phyloP scores from a whole-genome alignment of 768 basidiomycete species.

The Clitopilus passeckerianus region DNA sequence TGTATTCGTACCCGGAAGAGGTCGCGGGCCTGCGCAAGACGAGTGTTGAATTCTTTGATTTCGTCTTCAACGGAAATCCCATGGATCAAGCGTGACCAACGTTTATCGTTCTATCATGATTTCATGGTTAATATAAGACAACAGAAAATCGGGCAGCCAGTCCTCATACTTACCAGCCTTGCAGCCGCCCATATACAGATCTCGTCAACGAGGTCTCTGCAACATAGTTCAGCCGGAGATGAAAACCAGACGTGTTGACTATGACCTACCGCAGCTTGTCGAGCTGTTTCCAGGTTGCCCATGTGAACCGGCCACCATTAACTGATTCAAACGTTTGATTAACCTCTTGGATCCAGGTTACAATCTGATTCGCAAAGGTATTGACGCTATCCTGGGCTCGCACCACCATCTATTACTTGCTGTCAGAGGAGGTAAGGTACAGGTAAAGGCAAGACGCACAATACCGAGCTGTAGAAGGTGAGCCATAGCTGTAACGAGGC shows the following conservation, averaged over 20 bases:
- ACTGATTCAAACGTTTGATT: slow-evolving; percentile 3
- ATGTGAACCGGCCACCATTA: slow-evolving; percentile 5
- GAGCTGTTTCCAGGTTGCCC: slow-evolving; percentile 8
- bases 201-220: slow-evolving; percentile 8
- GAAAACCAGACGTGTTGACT: neutral
- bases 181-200: slow-evolving; percentile 7
- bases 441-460: neutral
- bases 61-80: slow-evolving; percentile 5
- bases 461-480: slow-evolving; percentile 7
- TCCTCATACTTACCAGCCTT: slow-evolving; percentile 2
- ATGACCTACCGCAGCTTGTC: slow-evolving; percentile 7
- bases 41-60: slow-evolving; percentile 8
- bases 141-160: neutral
- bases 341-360: slow-evolving; percentile 7
- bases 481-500: slow-evolving; percentile 3
- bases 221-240: neutral
- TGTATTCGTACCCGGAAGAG: slow-evolving; percentile 6
- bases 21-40: slow-evolving; percentile 2
- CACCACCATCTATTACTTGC: neutral
- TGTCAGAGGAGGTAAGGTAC: too few species aligned
- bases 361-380: slow-evolving; percentile 8
- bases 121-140: neutral
- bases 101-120: slow-evolving; percentile 3
- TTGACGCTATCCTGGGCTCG: slow-evolving; percentile 4
- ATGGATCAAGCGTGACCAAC: slow-evolving; percentile 3